phyloP scores from a whole-genome alignment of 2,329 filamentous ascomycete genomes.

The Paecilomyces formosus region DNA sequence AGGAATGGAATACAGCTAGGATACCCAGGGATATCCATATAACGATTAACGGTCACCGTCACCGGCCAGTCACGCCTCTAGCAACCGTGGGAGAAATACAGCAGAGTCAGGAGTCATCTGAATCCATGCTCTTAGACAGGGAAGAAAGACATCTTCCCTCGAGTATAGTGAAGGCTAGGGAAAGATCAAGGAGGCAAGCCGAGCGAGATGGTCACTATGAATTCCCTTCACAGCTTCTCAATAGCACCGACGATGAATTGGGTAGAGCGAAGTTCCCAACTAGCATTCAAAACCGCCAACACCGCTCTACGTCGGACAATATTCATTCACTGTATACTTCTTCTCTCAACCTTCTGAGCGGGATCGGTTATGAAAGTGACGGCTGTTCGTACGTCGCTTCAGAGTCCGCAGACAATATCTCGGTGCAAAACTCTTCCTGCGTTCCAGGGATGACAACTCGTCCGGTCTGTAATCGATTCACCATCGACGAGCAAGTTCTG shows the following conservation, averaged over 20 bases:
- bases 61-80: slow-evolving; percentile 5
- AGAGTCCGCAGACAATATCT: background rate
- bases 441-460: background rate
- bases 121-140: slow-evolving; percentile 27
- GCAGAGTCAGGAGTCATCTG: slow-evolving; percentile 16
- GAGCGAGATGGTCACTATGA: background rate
- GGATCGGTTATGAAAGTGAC: background rate
- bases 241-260: background rate
- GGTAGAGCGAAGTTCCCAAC: background rate
- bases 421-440: background rate
- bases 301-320: background rate
- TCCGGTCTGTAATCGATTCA: slow-evolving; percentile 11
- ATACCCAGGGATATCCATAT: slow-evolving; percentile 12
- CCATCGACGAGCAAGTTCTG: slow-evolving; percentile 19
- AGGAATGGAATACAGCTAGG: background rate
- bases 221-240: background rate
- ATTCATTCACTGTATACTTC: background rate
- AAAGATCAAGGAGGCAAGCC: background rate
- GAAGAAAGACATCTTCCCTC: slow-evolving; percentile 7
- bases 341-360: background rate
- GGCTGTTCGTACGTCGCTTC: background rate
- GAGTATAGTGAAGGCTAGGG: background rate
- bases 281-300: background rate
- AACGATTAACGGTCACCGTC: slow-evolving; percentile 15
- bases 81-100: background rate